Evolutionary conservation across 1,284 basidiomycete genomes (phyloP).

Genomic region (Ustilago hordei): DNA sequence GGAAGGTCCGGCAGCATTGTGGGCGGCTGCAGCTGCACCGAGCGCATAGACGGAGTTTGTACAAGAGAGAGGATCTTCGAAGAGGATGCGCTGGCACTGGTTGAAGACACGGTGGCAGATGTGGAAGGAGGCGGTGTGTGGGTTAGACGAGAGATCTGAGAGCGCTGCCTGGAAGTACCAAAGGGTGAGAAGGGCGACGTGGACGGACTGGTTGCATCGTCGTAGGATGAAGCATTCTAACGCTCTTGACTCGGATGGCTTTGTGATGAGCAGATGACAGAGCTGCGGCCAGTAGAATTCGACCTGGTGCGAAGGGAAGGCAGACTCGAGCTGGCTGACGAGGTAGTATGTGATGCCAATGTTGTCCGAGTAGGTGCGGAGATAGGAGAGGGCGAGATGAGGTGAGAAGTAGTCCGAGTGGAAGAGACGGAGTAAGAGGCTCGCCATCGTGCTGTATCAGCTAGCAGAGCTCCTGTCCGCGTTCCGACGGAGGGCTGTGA

Average conservation of each 20-base stretch:
- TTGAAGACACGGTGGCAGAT: slow-evolving; percentile 93
- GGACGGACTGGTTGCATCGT: slow-evolving; percentile 64
- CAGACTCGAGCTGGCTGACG: slow-evolving; percentile 59
- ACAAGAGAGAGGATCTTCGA: slow-evolving; percentile 76
- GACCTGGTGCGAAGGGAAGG: slow-evolving; percentile 59
- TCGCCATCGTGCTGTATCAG: slow-evolving; percentile 51
- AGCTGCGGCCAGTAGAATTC: slow-evolving; percentile 69
- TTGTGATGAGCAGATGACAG: slow-evolving; percentile 67
- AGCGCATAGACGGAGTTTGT: slow-evolving; percentile 38
- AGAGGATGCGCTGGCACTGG: slow-evolving; percentile 96
- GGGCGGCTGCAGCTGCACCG: slow-evolving; percentile 17
- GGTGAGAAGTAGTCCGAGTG: slow-evolving; percentile 68
- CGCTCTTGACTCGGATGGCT: slow-evolving; percentile 62
- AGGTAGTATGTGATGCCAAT: slow-evolving; percentile 69
- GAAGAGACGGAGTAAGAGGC: slow-evolving; percentile 67
- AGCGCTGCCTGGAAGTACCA: slow-evolving; percentile 69
- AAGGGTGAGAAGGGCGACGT: slow-evolving; percentile 66
- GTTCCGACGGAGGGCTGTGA: neutral
- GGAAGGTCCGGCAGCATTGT: slow-evolving; percentile 30
- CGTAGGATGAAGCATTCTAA: slow-evolving; percentile 66
- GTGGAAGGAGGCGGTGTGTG: slow-evolving; percentile 82
- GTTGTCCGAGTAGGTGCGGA: slow-evolving; percentile 66
- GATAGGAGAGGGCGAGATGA: slow-evolving; percentile 67
- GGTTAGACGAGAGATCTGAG: slow-evolving; percentile 67
- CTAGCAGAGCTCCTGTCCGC: neutral